Conservation (phyloP, 83 land plant species). For the Picea abies region DNA sequence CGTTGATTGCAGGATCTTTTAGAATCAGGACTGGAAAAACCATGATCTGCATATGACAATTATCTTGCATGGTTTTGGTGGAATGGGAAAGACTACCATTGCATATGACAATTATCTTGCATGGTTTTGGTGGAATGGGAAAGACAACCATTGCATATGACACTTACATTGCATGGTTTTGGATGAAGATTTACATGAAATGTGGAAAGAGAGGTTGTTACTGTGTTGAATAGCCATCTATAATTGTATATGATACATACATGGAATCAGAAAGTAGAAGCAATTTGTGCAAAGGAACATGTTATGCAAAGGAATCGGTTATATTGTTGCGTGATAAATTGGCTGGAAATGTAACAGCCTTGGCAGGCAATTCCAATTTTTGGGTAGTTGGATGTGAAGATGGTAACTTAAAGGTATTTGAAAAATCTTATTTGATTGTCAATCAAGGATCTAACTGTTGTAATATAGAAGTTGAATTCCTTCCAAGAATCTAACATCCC, state of each 20-base stretch:
- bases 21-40: no score
- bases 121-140: no score
- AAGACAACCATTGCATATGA: no score
- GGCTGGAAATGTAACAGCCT: conserved; percentile 79
- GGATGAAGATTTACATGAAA: no score
- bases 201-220: no score
- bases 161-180: no score
- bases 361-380: conserved; percentile 78
- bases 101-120: no score
- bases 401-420: conserved; percentile 79
- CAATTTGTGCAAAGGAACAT: conserved; percentile 71
- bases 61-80: no score
- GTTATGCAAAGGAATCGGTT: conserved; percentile 53
- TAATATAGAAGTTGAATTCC: background rate
- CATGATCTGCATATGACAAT: no score
- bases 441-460: background rate
- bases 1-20: no score
- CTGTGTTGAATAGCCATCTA: conserved; percentile 21
- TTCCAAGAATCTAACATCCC: background rate
- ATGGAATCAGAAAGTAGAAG: conserved; percentile 72
- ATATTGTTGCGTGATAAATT: conserved; percentile 87
- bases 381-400: conserved; percentile 87
- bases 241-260: conserved; percentile 55
- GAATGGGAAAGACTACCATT: no score
- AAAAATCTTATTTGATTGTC: background rate